Base-by-base conservation (phyloP, 2,329 filamentous ascomycete species). In the Curvularia sp. region DNA sequence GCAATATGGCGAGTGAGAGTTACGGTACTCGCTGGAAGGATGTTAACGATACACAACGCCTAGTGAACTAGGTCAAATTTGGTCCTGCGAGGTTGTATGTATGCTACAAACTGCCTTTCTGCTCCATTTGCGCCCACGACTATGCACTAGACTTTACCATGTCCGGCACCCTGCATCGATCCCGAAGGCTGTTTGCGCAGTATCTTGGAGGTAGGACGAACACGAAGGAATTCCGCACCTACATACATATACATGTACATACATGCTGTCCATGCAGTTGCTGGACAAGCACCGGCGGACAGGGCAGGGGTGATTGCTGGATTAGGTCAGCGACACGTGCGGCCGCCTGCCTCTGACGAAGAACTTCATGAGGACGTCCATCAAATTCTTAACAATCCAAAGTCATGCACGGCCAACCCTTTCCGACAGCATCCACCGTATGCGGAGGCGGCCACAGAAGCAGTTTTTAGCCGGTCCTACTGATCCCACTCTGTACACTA, bases 381-480 rank as follows among this genome's bases (percentile, higher is more conserved):
- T 15, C 30, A 22, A 22, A 24, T 28, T 12, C 30, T 44, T 46
- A 24, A 46, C 47, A 9, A 22, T 18, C 8, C 35, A 31, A 38
- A 33, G 28, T 30, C 33, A 31, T 38, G 24, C n/a, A 46, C 31
- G 26, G 31, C 44, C 41, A 38, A 41, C 43, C 18, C 42, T n/a
- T 33, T 20, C 35, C 41, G 52, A 35, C 42, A 24, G 47, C 41
- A 15, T 55, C 55, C n/a, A 33, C 42, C 28, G 10, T 33, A 3
- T 18, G 35, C 35, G 35, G 18, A 48, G 20, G 30, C 49, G 49
- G 39, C 43, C 30, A 50, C 18, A 43, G 24, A 20, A 51, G 53
- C 44, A 51, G 38, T 42, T 55, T 58, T 55, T 52, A 59, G 57
- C 57, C 53, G 57, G 53, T 44, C 22, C 52, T 20, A 50, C 41